These are phyloP conservation scores for Pleurotus ostreatus DNA, from an alignment of 768 basidiomycete genomes.

Conservation along the genomic window DNA sequence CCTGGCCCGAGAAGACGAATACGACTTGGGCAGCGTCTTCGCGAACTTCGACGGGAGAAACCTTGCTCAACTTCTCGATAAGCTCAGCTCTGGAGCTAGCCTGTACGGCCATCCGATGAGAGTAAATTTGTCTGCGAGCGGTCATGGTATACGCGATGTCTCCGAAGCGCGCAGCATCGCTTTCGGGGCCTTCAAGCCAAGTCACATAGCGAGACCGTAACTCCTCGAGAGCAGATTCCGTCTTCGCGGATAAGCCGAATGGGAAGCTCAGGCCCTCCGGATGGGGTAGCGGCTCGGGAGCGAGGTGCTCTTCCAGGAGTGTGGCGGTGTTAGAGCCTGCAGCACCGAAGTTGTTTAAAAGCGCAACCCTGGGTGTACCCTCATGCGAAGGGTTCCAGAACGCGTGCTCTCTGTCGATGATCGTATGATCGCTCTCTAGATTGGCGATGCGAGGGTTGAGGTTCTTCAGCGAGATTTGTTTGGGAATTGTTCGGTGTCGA, in stretches of 20 bases:
- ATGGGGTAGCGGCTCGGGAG: not conserved
- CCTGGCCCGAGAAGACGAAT: conserved; percentile 77
- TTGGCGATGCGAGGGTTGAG: conserved; percentile 56
- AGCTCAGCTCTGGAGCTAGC: conserved; percentile 44
- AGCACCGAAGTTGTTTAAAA: conserved; percentile 76
- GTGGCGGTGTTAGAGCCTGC: conserved; percentile 67
- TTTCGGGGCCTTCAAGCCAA: conserved; percentile 36
- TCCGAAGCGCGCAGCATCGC: conserved; percentile 23
- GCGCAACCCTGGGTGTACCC: conserved; percentile 40
- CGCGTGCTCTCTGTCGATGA: conserved; percentile 37
- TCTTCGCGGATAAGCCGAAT: conserved; percentile 64
- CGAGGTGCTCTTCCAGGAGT: conserved; percentile 50
- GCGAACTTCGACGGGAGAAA: conserved; percentile 26
- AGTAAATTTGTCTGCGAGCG: conserved; percentile 56
- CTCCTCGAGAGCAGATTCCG: conserved; percentile 36
- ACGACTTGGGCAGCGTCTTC: conserved; percentile 31
- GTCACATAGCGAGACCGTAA: conserved; percentile 43
- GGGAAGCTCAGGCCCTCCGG: conserved; percentile 27
- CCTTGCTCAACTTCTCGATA: conserved; percentile 33
- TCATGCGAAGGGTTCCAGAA: conserved; percentile 38
- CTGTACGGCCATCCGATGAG: conserved; percentile 47
- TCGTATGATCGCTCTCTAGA: conserved; percentile 40
- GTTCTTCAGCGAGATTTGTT: conserved; percentile 50
- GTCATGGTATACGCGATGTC: conserved; percentile 68
- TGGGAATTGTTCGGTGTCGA: conserved; percentile 49